Evolutionary conservation across 805 yeast species (phyloP), one percentile per base, ranked within the genome.

Genomic region (Osmozyma mogii): DNA sequence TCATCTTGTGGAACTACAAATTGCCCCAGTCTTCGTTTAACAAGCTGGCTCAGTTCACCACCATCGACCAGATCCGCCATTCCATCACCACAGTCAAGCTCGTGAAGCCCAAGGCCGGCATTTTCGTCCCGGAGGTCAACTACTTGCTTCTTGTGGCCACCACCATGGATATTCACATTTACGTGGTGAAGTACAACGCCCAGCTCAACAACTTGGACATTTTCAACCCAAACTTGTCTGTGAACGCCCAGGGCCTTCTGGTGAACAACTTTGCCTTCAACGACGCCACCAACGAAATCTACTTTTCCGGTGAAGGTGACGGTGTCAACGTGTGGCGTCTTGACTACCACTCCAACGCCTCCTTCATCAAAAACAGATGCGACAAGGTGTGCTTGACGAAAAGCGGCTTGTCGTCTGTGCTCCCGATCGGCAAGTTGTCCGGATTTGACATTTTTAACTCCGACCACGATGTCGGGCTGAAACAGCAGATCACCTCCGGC

Each of bases 291-390:
- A 81, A 84, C 27, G 87, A 89, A 33, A 73, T 92, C 4, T 84
- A 84, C 50, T 84, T 94, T 52, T 68, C 83, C 6, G 94, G 95
- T n/a, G 70, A 69, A 23, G 75, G 78, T 13, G 85, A 83, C 41
- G 89, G 87, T 2, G 58, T 66, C 21, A 76, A 88, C 43, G 66
- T 92, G 24, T 92, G 96, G 95, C 89, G 84, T 49, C 61, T 92
- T 31, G 78, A 75, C 35, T 92, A 92, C 50, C 71, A 88, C 5
- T 81, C 78, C 40, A 71, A 81, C 15, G 92, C 85, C 27, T 79
- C 84, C 31, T 89, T 95, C 84, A 85, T 85, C 50, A 75, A 78
- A 38, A 79, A 83, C 47, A 82, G 78, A 44, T 83, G 94, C 48
- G 75, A 75, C 43, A 87, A 87, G 52, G 75, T 79, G 23, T 85